Evolutionary conservation across 345 rosid genomes (phyloP).

Genomic region (Melaleuca quinquenervia): DNA sequence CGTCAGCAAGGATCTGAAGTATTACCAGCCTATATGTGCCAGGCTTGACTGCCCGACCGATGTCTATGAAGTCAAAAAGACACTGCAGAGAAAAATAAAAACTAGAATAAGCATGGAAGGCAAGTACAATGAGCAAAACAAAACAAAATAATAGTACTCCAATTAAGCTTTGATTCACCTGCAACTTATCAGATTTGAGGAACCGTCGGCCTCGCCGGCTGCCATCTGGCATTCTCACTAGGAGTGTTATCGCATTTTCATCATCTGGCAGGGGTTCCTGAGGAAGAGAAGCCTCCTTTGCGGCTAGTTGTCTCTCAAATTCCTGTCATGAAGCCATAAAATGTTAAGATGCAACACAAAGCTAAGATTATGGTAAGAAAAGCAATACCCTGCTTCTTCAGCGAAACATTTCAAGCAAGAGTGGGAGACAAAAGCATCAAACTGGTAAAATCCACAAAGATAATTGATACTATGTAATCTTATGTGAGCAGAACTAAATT

Average conservation of each 20-base stretch:
- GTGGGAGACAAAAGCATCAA: neutral
- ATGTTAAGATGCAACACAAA: neutral
- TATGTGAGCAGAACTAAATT: neutral
- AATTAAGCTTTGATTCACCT: conserved; percentile 26
- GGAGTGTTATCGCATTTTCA: conserved; percentile 78
- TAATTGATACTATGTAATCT: neutral
- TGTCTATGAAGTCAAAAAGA: conserved; percentile 85
- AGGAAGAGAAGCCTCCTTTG: conserved; percentile 92
- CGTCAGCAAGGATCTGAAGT: neutral
- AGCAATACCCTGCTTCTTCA: neutral
- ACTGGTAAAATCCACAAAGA: neutral
- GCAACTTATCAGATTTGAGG: conserved; percentile 67
- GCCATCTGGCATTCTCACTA: conserved; percentile 95
- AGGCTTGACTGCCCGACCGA: conserved; percentile 79
- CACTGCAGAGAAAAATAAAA: conserved; percentile 42
- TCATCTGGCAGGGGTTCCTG: conserved; percentile 73
- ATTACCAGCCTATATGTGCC: conserved; percentile 87
- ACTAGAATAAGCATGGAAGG: neutral
- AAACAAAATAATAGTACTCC: neutral
- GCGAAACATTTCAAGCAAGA: neutral
- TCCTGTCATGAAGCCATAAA: conserved; percentile 37
- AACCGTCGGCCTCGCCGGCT: conserved; percentile 88
- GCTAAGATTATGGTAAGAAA: neutral
- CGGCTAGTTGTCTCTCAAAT: conserved; percentile 65
- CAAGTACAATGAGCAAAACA: neutral